Base-by-base conservation (phyloP, 768 basidiomycete species). In the Tulasnella sp. region DNA sequence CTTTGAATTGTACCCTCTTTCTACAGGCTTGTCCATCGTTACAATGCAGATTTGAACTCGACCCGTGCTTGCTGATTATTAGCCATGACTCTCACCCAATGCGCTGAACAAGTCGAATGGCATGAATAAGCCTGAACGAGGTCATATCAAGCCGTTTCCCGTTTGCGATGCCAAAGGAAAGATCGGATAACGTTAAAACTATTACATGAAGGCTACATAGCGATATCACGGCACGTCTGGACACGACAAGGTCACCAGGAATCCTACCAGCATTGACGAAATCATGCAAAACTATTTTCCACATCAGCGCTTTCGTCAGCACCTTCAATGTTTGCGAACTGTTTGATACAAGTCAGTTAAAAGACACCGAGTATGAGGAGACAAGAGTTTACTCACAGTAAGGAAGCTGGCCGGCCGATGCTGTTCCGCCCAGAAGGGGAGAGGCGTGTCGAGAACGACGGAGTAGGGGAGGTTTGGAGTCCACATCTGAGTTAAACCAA, bases 231-330 rank as follows among this genome's bases (percentile, higher is more conserved):
- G 61, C 13, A 35, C 61, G n/a, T 67, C 11, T 13, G 26, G 26
- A 67, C 13, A 67, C n/a, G 51, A 51, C 51, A 51, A 20, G 23
- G 51, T 51, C 23, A n/a, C n/a, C 5, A 10, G n/a, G 20, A 9
- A 67, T 32, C 61, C 32, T 6, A 67, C 15, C 3, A 35, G 26
- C 61, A 13, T 67, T 67, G 9, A 32, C 15, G 18, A 44, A 15
- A 77, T 89, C 87, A 98, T 79, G 92, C 92, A 85, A 98, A 93
- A 84, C 91, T 93, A 83, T 98, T 95, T 86, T 98, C 96, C 11
- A 98, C 94, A 84, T 98, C 96, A 35, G 96, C 96, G 77, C 93
- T 94, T 82, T 97, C 95, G 73, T 98, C 96, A 7, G 93, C 93
- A 80, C 90, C 90, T 82, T 97, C 96, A 81, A 98, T 86, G 82